These are phyloP conservation scores for Verticillium longisporum DNA, from an alignment of 2,329 filamentous ascomycete genomes.

Conservation along the genomic window DNA sequence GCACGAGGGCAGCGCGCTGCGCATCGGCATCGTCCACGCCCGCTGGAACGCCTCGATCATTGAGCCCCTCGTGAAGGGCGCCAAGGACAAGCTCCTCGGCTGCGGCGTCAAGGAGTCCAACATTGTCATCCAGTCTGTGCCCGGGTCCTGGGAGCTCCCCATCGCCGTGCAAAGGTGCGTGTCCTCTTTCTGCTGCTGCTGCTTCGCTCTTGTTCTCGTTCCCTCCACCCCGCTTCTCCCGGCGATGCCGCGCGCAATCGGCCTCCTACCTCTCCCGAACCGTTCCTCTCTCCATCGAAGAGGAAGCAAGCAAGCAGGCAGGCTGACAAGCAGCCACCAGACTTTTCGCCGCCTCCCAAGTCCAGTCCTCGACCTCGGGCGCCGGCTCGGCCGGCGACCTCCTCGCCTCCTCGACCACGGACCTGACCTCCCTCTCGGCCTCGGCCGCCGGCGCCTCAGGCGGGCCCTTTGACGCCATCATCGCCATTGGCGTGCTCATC, in stretches of 20 bases:
- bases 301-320: neutral
- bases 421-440: constrained; percentile 49
- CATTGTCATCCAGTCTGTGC: constrained; percentile 83
- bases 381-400: constrained; percentile 68
- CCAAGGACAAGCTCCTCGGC: constrained; percentile 68
- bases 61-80: constrained; percentile 72
- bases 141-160: constrained; percentile 90
- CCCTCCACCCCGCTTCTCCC: constrained; percentile 1
- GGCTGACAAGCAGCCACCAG: constrained; percentile 31
- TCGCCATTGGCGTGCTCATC: constrained; percentile 92
- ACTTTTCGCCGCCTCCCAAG: constrained; percentile 77
- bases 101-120: constrained; percentile 82
- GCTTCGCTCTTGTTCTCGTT: neutral
- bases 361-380: constrained; percentile 64
- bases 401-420: constrained; percentile 60
- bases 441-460: constrained; percentile 27
- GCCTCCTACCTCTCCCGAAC: constrained; percentile 1
- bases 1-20: constrained; percentile 65
- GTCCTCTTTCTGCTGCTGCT: neutral
- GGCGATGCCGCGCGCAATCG: no score
- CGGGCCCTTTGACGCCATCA: constrained; percentile 81
- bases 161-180: constrained; percentile 77
- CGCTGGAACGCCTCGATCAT: constrained; percentile 92
- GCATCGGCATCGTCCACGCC: constrained; percentile 92
- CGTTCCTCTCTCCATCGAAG: constrained; percentile 8